A percentile compares a stretch with the other conserved stretches of the same genome.
phyloP scores from a whole-genome alignment of 257 asterid genomes.

The Solanum medicagineum region DNA sequence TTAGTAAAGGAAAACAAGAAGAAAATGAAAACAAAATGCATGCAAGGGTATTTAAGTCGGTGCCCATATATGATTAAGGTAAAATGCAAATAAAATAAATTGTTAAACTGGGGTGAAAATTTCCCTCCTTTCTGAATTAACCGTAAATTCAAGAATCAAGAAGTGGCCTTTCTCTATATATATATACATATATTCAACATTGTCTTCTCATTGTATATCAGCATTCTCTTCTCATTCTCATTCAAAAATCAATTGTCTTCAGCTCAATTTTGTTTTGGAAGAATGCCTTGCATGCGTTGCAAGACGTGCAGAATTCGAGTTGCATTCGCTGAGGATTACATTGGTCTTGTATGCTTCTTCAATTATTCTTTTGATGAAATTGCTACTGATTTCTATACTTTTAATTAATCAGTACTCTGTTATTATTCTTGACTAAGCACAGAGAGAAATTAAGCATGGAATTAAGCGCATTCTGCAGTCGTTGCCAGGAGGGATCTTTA shows the following conservation, averaged over 20 bases:
- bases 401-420: not conserved
- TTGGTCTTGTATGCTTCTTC: not conserved
- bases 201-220: not conserved
- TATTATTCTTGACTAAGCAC: not conserved
- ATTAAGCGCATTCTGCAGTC: not conserved
- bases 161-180: not conserved
- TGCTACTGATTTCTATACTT: not conserved
- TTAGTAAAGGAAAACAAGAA: too few species aligned
- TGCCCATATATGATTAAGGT: too few species aligned
- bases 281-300: not conserved
- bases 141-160: not conserved
- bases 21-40: too few species aligned
- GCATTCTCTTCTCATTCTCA: not conserved
- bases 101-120: not conserved
- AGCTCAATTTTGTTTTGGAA: not conserved
- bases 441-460: not conserved
- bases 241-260: too few species aligned
- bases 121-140: not conserved
- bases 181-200: too few species aligned
- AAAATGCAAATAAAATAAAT: too few species aligned
- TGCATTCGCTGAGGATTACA: not conserved
- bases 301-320: not conserved
- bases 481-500: not conserved
- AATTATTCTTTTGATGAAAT: not conserved
- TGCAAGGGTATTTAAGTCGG: too few species aligned